Percentiles rank a stretch among this genome's conserved stretches.
Conservation (phyloP, 495 filamentous ascomycete genomes). For the Xylaria grammica region DNA sequence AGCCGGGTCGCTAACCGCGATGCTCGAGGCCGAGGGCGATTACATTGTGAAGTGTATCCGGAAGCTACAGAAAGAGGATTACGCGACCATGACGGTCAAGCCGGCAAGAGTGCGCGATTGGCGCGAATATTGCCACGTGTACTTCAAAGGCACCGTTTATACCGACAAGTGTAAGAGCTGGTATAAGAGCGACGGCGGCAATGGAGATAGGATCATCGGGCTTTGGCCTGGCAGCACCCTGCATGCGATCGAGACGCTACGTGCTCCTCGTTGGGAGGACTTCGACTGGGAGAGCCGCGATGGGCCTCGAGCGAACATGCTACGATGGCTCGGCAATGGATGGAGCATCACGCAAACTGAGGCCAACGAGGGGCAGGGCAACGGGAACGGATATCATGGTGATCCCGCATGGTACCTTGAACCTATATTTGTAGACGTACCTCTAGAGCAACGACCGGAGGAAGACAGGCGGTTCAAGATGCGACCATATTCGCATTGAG, state of each 20-base stretch:
- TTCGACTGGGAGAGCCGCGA: constrained; percentile 44
- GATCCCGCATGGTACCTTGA: constrained; percentile 59
- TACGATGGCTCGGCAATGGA: constrained; percentile 59
- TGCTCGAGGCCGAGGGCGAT: constrained; percentile 63
- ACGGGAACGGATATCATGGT: constrained; percentile 32
- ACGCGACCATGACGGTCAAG: constrained; percentile 57
- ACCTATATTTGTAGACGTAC: constrained; percentile 49
- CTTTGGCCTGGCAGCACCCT: constrained; percentile 51
- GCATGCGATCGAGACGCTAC: constrained; percentile 49
- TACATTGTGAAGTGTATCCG: constrained; percentile 68
- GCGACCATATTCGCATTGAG: constrained; percentile 54
- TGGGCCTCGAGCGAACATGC: constrained; percentile 29
- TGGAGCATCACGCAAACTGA: constrained; percentile 50
- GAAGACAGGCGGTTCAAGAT: constrained; percentile 45
- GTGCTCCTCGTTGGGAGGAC: constrained; percentile 53
- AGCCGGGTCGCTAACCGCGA: constrained; percentile 58
- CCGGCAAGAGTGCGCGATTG: constrained; percentile 67
- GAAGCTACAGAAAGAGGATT: constrained; percentile 71
- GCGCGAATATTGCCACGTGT: constrained; percentile 62
- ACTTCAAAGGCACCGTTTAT: constrained; percentile 69
- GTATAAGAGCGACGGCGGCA: constrained; percentile 58
- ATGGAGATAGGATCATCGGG: constrained; percentile 42
- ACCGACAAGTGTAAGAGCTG: constrained; percentile 71
- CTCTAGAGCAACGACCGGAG: constrained; percentile 47
- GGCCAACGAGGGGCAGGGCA: constrained; percentile 15